phyloP scores from a whole-genome alignment of 371 early-diverging fungal genomes.

The Sporodiniella umbellata region DNA sequence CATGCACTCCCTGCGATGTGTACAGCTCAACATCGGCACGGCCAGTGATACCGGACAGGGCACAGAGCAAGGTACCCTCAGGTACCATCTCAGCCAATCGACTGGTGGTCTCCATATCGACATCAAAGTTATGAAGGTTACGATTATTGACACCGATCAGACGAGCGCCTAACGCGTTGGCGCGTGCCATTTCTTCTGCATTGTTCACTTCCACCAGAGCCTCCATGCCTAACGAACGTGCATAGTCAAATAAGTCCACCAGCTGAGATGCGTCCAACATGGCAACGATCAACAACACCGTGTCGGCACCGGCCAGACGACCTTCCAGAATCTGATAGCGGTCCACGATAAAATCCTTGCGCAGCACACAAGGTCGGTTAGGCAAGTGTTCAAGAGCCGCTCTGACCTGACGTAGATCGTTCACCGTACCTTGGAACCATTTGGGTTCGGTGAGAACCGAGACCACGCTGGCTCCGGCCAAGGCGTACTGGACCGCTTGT shows the following conservation, averaged over 20 bases:
- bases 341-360: slow-evolving; percentile 97
- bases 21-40: slow-evolving; percentile 86
- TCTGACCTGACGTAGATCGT: slow-evolving; percentile 86
- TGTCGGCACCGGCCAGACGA: slow-evolving; percentile 89
- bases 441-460: slow-evolving; percentile 96
- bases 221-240: slow-evolving; percentile 87
- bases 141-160: slow-evolving; percentile 97
- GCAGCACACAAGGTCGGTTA: slow-evolving; percentile 87
- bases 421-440: slow-evolving; percentile 94
- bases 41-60: slow-evolving; percentile 86
- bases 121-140: slow-evolving; percentile 92
- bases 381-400: slow-evolving; percentile 60
- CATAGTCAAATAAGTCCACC: slow-evolving; percentile 63
- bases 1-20: slow-evolving; percentile 69
- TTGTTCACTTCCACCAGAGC: slow-evolving; percentile 97
- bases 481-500: slow-evolving; percentile 82
- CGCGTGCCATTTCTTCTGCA: slow-evolving; percentile 83
- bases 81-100: slow-evolving; percentile 74
- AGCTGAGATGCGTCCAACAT: slow-evolving; percentile 76
- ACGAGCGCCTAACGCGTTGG: slow-evolving; percentile 77
- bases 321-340: slow-evolving; percentile 95
- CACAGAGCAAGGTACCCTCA: slow-evolving; percentile 72
- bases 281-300: slow-evolving; percentile 93
- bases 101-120: slow-evolving; percentile 85
- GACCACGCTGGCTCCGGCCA: slow-evolving; percentile 88